These are phyloP conservation scores for Lipomyces yamadae DNA, from an alignment of 805 yeast species.

Conservation along the genomic window DNA sequence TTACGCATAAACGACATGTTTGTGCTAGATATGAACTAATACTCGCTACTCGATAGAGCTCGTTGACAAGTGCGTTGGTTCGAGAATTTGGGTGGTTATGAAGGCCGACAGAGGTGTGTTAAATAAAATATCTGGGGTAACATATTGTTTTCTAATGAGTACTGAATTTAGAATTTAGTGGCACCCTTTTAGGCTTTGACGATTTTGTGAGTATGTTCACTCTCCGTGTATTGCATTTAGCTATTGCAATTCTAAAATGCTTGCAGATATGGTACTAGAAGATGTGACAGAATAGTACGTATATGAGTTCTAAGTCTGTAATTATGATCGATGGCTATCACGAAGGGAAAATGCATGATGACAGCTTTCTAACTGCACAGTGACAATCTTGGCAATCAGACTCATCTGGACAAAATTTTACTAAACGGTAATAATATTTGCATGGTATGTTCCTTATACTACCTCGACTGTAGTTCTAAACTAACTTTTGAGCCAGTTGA, in stretches of 20 bases:
- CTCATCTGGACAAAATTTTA: conserved; percentile 50
- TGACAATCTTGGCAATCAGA: conserved; percentile 53
- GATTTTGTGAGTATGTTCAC: conserved; percentile 72
- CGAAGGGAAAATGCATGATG: conserved; percentile 7
- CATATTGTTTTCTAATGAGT: neutral
- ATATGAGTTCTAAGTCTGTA: neutral
- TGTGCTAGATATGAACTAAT: neutral
- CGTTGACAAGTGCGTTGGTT: conserved; percentile 85
- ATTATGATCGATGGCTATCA: conserved; percentile 9
- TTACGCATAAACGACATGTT: neutral
- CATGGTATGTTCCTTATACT: conserved; percentile 42
- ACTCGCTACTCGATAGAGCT: conserved; percentile 70
- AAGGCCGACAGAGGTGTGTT: conserved; percentile 50
- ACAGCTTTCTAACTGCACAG: conserved; percentile 30
- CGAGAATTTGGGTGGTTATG: conserved; percentile 74
- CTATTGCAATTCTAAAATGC: neutral
- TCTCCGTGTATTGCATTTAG: neutral
- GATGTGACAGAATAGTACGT: conserved; percentile 67
- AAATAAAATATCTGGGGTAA: neutral
- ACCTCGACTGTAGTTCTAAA: no score
- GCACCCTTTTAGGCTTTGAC: conserved; percentile 89
- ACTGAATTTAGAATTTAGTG: conserved; percentile 70
- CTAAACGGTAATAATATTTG: conserved; percentile 50
- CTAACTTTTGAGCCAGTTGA: conserved; percentile 21
- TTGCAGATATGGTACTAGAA: conserved; percentile 71